These are phyloP conservation scores for Prunella vulgaris DNA, from an alignment of 257 asterid genomes.

Conservation along the genomic window DNA sequence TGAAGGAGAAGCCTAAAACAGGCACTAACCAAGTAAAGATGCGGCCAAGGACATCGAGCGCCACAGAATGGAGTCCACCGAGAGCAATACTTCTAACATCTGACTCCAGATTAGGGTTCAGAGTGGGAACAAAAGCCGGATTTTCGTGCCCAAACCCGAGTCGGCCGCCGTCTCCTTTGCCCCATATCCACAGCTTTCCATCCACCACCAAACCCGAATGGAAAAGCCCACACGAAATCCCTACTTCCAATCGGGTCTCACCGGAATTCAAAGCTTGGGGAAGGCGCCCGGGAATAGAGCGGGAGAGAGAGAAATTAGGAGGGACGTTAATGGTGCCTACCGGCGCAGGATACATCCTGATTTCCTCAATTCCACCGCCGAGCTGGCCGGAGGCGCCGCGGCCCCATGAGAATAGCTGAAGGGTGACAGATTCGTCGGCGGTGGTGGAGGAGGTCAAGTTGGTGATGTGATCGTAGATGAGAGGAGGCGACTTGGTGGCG, in stretches of 20 bases:
- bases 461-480: constrained; percentile 44
- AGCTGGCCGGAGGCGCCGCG: constrained; percentile 97
- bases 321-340: constrained; percentile 57
- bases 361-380: constrained; percentile 85
- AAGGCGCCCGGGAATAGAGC: constrained; percentile 68
- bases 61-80: constrained; percentile 92
- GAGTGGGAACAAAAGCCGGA: constrained; percentile 64
- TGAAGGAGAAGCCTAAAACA: too few species aligned
- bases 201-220: constrained; percentile 81
- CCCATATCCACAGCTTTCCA: constrained; percentile 84
- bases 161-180: constrained; percentile 98
- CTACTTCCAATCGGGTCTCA: constrained; percentile 39
- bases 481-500: constrained; percentile 36
- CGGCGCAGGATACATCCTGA: constrained; percentile 67
- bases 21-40: constrained; percentile 80
- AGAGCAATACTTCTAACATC: constrained; percentile 52
- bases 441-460: constrained; percentile 18
- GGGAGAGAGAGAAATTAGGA: constrained; percentile 43
- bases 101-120: constrained; percentile 44
- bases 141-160: constrained; percentile 85
- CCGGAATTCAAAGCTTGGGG: constrained; percentile 14
- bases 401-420: constrained; percentile 86
- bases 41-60: constrained; percentile 68
- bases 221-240: constrained; percentile 82
- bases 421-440: constrained; percentile 28